Evolutionary conservation across 768 basidiomycete species (phyloP).

Genomic region (Leccinum ochraceum): DNA sequence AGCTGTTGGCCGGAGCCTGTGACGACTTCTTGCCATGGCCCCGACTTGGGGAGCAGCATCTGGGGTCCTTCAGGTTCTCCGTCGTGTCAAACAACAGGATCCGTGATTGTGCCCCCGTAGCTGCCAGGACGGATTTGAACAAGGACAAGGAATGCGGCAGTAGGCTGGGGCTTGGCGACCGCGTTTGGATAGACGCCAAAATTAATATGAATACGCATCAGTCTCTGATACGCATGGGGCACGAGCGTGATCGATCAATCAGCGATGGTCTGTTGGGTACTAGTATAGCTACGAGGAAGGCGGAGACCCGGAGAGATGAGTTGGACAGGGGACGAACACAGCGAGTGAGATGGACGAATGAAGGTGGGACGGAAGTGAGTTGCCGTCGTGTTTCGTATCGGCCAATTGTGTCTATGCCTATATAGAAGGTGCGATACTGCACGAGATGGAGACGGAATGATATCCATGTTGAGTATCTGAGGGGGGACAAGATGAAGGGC

Average conservation of each 20-base stretch:
- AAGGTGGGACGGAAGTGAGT: conserved; percentile 11
- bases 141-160: conserved; percentile 17
- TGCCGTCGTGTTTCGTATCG: conserved; percentile 15
- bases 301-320: neutral
- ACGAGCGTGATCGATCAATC: conserved; percentile 19
- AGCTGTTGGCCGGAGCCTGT: conserved; percentile 7
- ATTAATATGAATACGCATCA: conserved; percentile 8
- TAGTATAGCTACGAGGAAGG: neutral
- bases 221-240: conserved; percentile 12
- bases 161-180: conserved; percentile 28
- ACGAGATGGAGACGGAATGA: conserved; percentile 24
- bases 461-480: conserved; percentile 22
- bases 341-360: conserved; percentile 1
- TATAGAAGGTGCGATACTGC: conserved; percentile 21
- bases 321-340: neutral
- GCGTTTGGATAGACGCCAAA: conserved; percentile 12
- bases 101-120: conserved; percentile 16
- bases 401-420: conserved; percentile 20
- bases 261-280: conserved; percentile 1
- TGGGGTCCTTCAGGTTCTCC: conserved; percentile 16
- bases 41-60: conserved; percentile 1
- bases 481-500: conserved; percentile 26
- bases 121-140: conserved; percentile 20
- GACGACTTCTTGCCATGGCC: conserved; percentile 10
- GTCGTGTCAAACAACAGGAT: conserved; percentile 6